Conservation (phyloP, 257 asterid genomes). For the Solanum peruvianum region DNA sequence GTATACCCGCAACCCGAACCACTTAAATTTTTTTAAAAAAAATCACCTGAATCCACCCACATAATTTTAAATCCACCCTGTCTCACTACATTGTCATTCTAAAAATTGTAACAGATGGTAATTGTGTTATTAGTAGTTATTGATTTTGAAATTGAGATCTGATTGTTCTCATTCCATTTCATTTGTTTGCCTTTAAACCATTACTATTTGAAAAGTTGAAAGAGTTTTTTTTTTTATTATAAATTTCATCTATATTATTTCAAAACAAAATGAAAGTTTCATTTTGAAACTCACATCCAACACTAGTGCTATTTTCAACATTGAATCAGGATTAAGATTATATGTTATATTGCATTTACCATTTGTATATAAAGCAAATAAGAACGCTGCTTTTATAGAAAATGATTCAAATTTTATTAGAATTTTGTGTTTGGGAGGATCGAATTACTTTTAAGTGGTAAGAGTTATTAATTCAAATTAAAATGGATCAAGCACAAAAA, state of each 20-base stretch:
- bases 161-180: no score
- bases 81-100: no score
- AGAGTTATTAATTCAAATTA: background rate
- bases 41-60: no score
- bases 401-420: background rate
- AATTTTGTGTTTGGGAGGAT: background rate
- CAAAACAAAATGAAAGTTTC: no score
- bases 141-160: no score
- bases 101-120: background rate
- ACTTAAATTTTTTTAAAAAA: no score
- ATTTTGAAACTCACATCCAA: background rate
- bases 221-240: no score
- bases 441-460: background rate
- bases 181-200: no score
- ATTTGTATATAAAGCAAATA: background rate
- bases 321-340: background rate
- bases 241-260: no score
- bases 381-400: background rate
- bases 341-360: background rate
- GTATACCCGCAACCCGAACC: no score
- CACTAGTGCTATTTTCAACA: background rate
- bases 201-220: no score
- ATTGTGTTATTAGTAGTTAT: background rate
- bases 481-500: background rate
- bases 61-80: no score